Evolutionary conservation across 78 protist genomes (phyloP).

Genomic region (Guillardia theta): DNA sequence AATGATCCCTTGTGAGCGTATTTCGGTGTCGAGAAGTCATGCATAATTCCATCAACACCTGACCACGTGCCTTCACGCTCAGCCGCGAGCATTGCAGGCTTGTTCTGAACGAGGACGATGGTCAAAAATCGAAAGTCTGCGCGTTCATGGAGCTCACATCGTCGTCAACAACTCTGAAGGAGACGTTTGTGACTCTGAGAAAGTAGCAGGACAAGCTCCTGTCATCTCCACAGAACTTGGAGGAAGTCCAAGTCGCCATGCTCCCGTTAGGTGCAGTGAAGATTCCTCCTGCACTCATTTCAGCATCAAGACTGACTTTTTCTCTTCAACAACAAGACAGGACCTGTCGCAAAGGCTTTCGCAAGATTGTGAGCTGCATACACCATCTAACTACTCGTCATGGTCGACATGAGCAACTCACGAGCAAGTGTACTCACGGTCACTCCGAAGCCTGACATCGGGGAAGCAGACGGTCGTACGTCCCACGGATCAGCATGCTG

Average conservation of each 20-base stretch:
- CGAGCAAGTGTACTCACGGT: background rate
- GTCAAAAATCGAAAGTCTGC: no score
- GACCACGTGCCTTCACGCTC: background rate
- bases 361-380: conserved; percentile 9
- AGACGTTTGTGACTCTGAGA: background rate
- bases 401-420: background rate
- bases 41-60: background rate
- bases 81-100: background rate
- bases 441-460: conserved; percentile 13
- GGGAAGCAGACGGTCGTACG: no score
- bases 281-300: no score
- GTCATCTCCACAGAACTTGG: background rate
- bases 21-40: background rate
- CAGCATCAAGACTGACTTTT: no score
- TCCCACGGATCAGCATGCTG: no score
- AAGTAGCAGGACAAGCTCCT: background rate
- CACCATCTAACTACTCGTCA: background rate
- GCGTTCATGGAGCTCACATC: background rate
- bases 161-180: background rate
- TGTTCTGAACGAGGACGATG: no score
- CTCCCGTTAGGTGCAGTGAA: background rate
- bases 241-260: background rate
- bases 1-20: background rate
- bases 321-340: no score
- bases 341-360: background rate